These are phyloP conservation scores for Boechera divaricarpa DNA, from an alignment of 345 rosid species.

Conservation along the genomic window DNA sequence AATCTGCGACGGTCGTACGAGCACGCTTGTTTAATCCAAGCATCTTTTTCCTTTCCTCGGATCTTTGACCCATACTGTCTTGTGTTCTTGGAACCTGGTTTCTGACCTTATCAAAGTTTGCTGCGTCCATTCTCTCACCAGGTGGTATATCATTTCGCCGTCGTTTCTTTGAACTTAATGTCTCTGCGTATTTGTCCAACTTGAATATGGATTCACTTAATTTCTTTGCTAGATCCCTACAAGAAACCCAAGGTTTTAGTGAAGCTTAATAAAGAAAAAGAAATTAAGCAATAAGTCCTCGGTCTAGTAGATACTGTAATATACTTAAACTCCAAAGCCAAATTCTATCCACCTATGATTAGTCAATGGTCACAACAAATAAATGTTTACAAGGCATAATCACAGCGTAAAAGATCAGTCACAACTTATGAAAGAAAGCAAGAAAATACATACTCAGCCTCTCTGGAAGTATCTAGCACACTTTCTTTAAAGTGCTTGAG, in stretches of 20 bases:
- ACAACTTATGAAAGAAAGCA: slow-evolving; percentile 13
- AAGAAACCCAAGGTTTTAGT: slow-evolving; percentile 39
- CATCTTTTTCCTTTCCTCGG: slow-evolving; percentile 76
- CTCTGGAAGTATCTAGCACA: slow-evolving; percentile 73
- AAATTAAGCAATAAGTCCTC: not conserved
- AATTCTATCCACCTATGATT: slow-evolving; percentile 3
- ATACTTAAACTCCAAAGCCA: not conserved
- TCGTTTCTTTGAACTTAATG: slow-evolving; percentile 76
- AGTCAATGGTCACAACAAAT: not conserved
- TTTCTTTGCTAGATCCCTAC: slow-evolving; percentile 79
- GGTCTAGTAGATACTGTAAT: slow-evolving; percentile 1
- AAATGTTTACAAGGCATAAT: slow-evolving; percentile 16
- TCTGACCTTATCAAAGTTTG: slow-evolving; percentile 62
- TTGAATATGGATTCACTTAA: slow-evolving; percentile 66
- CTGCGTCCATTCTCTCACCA: slow-evolving; percentile 65
- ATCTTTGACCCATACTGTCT: slow-evolving; percentile 64
- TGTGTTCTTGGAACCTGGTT: slow-evolving; percentile 71
- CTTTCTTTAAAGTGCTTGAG: slow-evolving; percentile 87
- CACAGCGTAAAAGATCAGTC: not conserved
- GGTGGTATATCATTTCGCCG: slow-evolving; percentile 63
- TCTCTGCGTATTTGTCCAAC: slow-evolving; percentile 73
- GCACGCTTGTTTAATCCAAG: slow-evolving; percentile 79
- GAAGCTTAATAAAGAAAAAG: slow-evolving; percentile 6
- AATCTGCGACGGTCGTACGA: slow-evolving; percentile 67
- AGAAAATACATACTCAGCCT: slow-evolving; percentile 68